Conservation (phyloP, 345 rosid species). For the Aquilaria malaccensis region DNA sequence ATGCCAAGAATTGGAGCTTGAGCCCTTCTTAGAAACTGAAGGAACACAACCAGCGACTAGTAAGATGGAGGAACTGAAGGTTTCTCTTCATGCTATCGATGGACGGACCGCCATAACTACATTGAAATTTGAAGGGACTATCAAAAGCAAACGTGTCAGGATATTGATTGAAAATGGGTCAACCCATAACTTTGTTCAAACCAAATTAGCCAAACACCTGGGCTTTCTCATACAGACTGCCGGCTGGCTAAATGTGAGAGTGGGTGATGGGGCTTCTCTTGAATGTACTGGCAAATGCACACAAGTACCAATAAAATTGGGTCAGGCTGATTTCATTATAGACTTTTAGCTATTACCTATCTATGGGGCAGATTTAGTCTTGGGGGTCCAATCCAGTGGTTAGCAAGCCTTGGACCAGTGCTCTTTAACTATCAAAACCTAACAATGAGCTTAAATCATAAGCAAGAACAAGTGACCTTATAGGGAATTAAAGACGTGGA, state of each 20-base stretch:
- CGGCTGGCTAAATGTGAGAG: neutral
- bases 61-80: neutral
- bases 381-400: neutral
- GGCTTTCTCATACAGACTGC: neutral
- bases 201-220: neutral
- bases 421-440: neutral
- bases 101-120: neutral
- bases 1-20: too few relatives aligned
- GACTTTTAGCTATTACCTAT: neutral
- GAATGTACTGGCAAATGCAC: neutral
- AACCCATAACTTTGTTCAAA: neutral
- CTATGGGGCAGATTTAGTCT: neutral
- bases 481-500: too few relatives aligned
- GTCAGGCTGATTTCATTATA: neutral
- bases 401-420: neutral
- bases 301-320: neutral
- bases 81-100: neutral
- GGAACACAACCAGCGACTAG: neutral
- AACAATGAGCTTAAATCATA: neutral
- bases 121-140: neutral
- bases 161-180: neutral
- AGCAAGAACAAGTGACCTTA: too few relatives aligned
- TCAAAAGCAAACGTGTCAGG: neutral
- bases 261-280: neutral
- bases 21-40: neutral